Conservation (phyloP, 306 rosid genomes). For the Quercus alba region DNA sequence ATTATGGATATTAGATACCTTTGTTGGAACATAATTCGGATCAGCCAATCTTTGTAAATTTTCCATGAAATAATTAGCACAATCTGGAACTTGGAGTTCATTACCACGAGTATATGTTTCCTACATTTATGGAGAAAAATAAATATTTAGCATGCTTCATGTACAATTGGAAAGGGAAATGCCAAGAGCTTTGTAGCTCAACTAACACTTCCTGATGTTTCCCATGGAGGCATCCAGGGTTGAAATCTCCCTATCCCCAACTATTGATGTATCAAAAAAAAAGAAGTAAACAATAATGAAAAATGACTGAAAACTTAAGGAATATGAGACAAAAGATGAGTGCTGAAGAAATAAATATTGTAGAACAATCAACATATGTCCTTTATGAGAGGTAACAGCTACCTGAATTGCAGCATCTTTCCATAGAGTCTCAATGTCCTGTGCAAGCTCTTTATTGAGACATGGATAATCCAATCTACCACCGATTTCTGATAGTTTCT, state of each 20-base stretch:
- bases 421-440: slow-evolving; percentile 85
- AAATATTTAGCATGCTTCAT: background rate
- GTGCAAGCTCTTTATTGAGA: slow-evolving; percentile 78
- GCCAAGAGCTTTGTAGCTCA: too few relatives aligned
- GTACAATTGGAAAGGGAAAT: background rate
- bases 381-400: slow-evolving; percentile 15
- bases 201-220: too few relatives aligned
- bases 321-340: background rate
- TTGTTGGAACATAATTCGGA: slow-evolving; percentile 79
- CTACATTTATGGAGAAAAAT: slow-evolving; percentile 40
- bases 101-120: slow-evolving; percentile 89
- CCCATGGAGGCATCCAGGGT: too few relatives aligned
- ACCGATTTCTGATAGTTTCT: slow-evolving; percentile 79
- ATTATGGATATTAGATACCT: slow-evolving; percentile 44
- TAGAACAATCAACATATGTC: slow-evolving; percentile 16
- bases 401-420: slow-evolving; percentile 94
- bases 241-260: too few relatives aligned
- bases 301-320: background rate
- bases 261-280: too few relatives aligned
- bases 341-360: background rate
- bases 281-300: background rate
- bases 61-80: slow-evolving; percentile 91
- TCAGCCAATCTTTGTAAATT: slow-evolving; percentile 83
- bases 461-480: slow-evolving; percentile 79
- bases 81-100: slow-evolving; percentile 97